Conservation (phyloP, 768 basidiomycete species). For the Lactarius psammicola region DNA sequence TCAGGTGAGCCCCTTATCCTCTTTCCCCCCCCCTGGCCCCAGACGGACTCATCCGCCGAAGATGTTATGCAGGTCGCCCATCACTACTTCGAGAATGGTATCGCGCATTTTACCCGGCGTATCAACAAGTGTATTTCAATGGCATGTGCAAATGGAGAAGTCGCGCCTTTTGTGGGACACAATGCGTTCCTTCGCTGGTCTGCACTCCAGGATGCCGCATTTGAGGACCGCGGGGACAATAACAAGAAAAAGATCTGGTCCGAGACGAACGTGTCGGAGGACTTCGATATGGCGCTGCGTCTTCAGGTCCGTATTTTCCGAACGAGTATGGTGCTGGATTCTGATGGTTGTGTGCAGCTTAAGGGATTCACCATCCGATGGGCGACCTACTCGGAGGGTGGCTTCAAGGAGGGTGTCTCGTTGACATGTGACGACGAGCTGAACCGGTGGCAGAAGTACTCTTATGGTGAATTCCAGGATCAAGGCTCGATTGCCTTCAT, state of each 20-base stretch:
- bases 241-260: slow-evolving; percentile 72
- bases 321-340: too few species aligned
- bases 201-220: slow-evolving; percentile 83
- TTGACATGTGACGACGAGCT: slow-evolving; percentile 88
- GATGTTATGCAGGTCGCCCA: slow-evolving; percentile 90
- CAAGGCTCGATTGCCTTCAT: neutral
- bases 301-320: slow-evolving; percentile 40
- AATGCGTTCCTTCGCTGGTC: slow-evolving; percentile 90
- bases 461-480: slow-evolving; percentile 52
- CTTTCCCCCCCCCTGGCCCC: neutral
- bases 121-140: slow-evolving; percentile 84
- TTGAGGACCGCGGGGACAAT: slow-evolving; percentile 63
- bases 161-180: slow-evolving; percentile 83
- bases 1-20: slow-evolving; percentile 47
- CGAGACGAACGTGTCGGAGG: slow-evolving; percentile 78
- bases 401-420: slow-evolving; percentile 90
- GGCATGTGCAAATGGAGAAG: slow-evolving; percentile 77
- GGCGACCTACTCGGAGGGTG: slow-evolving; percentile 83
- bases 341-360: slow-evolving; percentile 31
- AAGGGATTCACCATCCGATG: slow-evolving; percentile 76
- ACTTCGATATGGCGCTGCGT: slow-evolving; percentile 77
- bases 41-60: slow-evolving; percentile 27
- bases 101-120: slow-evolving; percentile 82
- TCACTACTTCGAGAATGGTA: slow-evolving; percentile 89
- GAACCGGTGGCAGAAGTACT: slow-evolving; percentile 90